These are phyloP conservation scores for Mariannaea elegans DNA, from an alignment of 2,329 filamentous ascomycete species.

Conservation along the genomic window DNA sequence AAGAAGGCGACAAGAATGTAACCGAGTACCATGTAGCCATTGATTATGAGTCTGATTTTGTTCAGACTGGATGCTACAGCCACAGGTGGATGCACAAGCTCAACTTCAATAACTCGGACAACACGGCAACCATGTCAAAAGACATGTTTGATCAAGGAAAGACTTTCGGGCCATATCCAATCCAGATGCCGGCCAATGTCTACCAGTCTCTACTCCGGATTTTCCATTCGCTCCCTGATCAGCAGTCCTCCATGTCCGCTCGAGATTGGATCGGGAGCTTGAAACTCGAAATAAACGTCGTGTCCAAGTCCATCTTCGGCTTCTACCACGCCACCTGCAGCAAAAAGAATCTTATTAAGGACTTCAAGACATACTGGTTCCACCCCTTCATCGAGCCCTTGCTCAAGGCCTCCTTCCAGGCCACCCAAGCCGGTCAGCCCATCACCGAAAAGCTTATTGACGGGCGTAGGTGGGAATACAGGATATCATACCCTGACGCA, in stretches of 20 bases:
- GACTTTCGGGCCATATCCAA: constrained; percentile 19
- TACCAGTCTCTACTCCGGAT: constrained; percentile 17
- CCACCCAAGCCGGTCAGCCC: constrained; percentile 32
- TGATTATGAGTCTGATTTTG: constrained; percentile 30
- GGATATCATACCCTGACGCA: constrained; percentile 21
- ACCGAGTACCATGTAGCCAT: constrained; percentile 28
- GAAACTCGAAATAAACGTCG: constrained; percentile 25
- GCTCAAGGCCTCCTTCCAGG: constrained; percentile 40
- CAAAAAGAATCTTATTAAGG: constrained; percentile 44
- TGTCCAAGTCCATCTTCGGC: constrained; percentile 48
- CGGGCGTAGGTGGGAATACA: constrained; percentile 42
- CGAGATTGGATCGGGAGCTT: constrained; percentile 27
- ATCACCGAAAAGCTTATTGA: constrained; percentile 43
- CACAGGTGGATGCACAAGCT: constrained; percentile 29
- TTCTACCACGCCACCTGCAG: constrained; percentile 51
- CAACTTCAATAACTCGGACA: constrained; percentile 23
- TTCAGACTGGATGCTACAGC: constrained; percentile 25
- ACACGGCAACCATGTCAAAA: constrained; percentile 16
- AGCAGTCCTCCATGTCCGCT: constrained; percentile 10
- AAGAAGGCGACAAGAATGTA: constrained; percentile 12
- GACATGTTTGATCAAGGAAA: constrained; percentile 23
- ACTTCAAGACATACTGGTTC: constrained; percentile 51
- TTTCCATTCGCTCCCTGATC: constrained; percentile 19
- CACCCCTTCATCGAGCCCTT: constrained; percentile 45
- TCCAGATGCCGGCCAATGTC: constrained; percentile 29